Base-by-base conservation (phyloP, 1,284 basidiomycete species). In the Caloboletus firmus region DNA sequence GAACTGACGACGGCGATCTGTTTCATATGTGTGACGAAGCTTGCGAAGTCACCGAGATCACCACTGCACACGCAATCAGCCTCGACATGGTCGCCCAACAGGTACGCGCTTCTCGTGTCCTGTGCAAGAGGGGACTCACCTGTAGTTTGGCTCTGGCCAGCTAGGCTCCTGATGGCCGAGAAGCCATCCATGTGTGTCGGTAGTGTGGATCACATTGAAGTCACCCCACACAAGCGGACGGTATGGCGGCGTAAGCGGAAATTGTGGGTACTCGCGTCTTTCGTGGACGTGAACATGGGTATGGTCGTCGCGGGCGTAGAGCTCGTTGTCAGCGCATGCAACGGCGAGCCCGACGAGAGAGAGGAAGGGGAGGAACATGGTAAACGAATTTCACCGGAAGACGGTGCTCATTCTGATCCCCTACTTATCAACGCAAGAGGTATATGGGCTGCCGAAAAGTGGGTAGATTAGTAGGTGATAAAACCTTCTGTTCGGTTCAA, bases 1-100 rank as follows among this genome's bases (percentile, higher is more conserved):
- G 13, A 32, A 70, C 79, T 42, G 59, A 81, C 80, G 45, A 75
- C 54, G 2, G 92, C 90, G 45, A 86, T 76, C 42, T 79, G 63
- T 68, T 93, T 90, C 89, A 95, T 91, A 59, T 91, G 89, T 6
- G 79, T 66, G 17, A 91, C 87, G 61, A 94, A 95, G 22, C 85
- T 89, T 28, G 88, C 79, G 66, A 93, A 91, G 57, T 90, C 86
- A 9, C 92, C 92, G 42, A 89, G 82, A 64, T 89, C 85, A 20
- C 86, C 91, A 59, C 85, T 79, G 42, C 22, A 11, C 15, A 51
- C 26, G n/a, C 5, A 45, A 31, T 65, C 37, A 62, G 47, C n/a
- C 5, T 52, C 34, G 9, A 42, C 47, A 30, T 32, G 18, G 30
- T 36, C n/a, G 9, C 18, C 4, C 18, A 54, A 47, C 17, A 32